Evolutionary conservation across 2,329 filamentous ascomycete species (phyloP).

Genomic region (Aspergillus brasiliensis): DNA sequence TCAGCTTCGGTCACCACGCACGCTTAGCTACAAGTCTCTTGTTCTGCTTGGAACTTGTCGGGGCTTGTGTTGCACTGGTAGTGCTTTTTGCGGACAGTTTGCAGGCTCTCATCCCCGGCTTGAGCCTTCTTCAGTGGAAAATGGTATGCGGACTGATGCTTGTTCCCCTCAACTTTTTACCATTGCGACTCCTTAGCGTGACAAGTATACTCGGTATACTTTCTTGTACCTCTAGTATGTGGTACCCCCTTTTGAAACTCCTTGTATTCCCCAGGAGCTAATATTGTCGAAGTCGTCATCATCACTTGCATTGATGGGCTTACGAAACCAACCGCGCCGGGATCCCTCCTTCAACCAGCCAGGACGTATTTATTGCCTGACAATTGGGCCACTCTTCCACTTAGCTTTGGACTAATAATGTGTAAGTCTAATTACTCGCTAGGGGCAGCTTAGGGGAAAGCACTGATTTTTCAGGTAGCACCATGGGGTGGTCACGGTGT

Average conservation of each 20-base stretch:
- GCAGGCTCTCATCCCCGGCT: slow-evolving; percentile 71
- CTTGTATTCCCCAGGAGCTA: slow-evolving; percentile 24
- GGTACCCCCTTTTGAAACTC: neutral
- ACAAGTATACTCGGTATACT: slow-evolving; percentile 93
- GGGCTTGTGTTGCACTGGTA: slow-evolving; percentile 83
- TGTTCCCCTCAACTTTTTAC: slow-evolving; percentile 80
- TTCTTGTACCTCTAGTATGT: slow-evolving; percentile 82
- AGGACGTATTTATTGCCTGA: slow-evolving; percentile 78
- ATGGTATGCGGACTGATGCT: slow-evolving; percentile 76
- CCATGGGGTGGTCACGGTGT: slow-evolving; percentile 72
- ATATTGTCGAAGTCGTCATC: slow-evolving; percentile 65
- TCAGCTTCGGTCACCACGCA: slow-evolving; percentile 82
- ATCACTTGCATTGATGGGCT: slow-evolving; percentile 86
- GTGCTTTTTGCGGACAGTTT: slow-evolving; percentile 94
- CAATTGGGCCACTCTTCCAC: slow-evolving; percentile 83
- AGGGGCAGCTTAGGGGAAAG: neutral
- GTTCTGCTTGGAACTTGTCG: slow-evolving; percentile 84
- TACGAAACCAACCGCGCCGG: slow-evolving; percentile 74
- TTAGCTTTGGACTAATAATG: slow-evolving; percentile 89
- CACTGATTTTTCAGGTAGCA: slow-evolving; percentile 35
- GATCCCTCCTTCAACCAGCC: slow-evolving; percentile 80
- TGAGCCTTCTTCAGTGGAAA: slow-evolving; percentile 77
- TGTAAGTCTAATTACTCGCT: slow-evolving; percentile 45
- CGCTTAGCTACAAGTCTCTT: slow-evolving; percentile 80
- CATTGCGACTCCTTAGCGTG: slow-evolving; percentile 80